phyloP scores from a whole-genome alignment of 805 yeast genomes.

The Huiozyma sinensis region DNA sequence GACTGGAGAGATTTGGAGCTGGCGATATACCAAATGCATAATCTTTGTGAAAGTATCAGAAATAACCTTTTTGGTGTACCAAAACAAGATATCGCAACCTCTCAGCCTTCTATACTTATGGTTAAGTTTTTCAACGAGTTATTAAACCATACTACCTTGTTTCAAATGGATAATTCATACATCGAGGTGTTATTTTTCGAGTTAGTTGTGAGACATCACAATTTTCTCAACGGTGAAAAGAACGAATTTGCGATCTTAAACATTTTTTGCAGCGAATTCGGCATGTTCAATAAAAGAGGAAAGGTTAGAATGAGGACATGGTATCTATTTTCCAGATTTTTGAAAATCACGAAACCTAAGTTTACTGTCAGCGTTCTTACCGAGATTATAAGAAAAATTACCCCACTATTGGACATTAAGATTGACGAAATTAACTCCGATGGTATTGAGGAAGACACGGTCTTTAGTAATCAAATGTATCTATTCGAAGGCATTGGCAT shows the following conservation, averaged over 20 bases:
- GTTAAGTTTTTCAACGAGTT: constrained; percentile 21
- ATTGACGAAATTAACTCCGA: constrained; percentile 21
- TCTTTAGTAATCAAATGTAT: constrained; percentile 69
- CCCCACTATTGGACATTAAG: constrained; percentile 49
- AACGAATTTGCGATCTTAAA: constrained; percentile 54
- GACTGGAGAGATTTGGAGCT: constrained; percentile 82
- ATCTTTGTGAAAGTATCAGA: constrained; percentile 68
- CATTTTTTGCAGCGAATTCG: constrained; percentile 69
- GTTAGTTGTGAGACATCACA: constrained; percentile 67
- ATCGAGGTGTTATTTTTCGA: constrained; percentile 79
- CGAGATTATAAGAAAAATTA: constrained; percentile 51
- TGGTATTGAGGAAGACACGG: constrained; percentile 41
- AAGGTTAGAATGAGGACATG: constrained; percentile 79
- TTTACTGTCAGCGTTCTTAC: constrained; percentile 41
- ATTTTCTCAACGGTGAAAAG: constrained; percentile 34
- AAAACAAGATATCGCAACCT: constrained; percentile 50
- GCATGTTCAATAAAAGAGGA: constrained; percentile 63
- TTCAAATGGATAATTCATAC: constrained; percentile 60
- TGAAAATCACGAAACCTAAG: constrained; percentile 63
- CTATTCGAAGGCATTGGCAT: constrained; percentile 82
- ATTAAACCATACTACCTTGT: constrained; percentile 25
- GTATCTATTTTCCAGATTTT: constrained; percentile 78
- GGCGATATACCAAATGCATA: constrained; percentile 73
- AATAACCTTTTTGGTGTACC: constrained; percentile 65
- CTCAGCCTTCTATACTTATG: constrained; percentile 50